Conservation (phyloP, 176 grass and related monocot genomes). For the Oryza coarctata region DNA sequence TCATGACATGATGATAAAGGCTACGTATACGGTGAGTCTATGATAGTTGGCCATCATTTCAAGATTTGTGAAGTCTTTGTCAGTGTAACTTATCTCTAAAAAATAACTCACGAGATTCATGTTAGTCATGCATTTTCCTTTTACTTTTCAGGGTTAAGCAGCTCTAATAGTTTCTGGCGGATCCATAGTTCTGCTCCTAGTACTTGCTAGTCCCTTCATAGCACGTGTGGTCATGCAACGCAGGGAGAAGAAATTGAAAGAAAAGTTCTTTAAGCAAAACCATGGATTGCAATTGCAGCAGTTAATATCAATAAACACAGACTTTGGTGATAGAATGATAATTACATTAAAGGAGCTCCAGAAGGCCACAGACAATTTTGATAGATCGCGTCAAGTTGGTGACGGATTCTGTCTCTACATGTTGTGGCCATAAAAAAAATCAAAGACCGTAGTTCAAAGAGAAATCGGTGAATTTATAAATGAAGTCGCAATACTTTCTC, state of each 20-base stretch:
- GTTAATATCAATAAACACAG: slow-evolving; percentile 36
- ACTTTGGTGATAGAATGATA: slow-evolving; percentile 52
- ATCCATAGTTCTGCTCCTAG: too few species aligned
- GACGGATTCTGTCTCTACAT: slow-evolving; percentile 32
- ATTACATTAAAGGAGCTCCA: slow-evolving; percentile 46
- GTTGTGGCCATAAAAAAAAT: slow-evolving; percentile 57
- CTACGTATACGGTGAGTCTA: too few species aligned
- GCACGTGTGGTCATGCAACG: slow-evolving; percentile 19
- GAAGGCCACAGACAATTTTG: slow-evolving; percentile 59
- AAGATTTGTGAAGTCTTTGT: too few species aligned
- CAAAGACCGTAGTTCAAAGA: slow-evolving; percentile 46
- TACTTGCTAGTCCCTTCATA: slow-evolving; percentile 39
- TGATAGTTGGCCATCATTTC: too few species aligned
- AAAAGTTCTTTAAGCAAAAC: too few species aligned
- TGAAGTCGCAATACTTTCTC: slow-evolving; percentile 52
- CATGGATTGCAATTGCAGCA: slow-evolving; percentile 45
- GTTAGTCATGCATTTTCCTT: too few species aligned
- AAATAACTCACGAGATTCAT: too few species aligned
- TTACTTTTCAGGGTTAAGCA: too few species aligned
- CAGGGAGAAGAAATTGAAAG: slow-evolving; percentile 35
- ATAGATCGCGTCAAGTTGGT: slow-evolving; percentile 35
- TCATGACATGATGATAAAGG: too few species aligned
- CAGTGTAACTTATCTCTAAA: too few species aligned
- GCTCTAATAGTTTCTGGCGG: too few species aligned
- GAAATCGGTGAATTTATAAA: slow-evolving; percentile 60